These are phyloP conservation scores for Asterochloris erici DNA, from an alignment of 139 green algal genomes.

Conservation along the genomic window DNA sequence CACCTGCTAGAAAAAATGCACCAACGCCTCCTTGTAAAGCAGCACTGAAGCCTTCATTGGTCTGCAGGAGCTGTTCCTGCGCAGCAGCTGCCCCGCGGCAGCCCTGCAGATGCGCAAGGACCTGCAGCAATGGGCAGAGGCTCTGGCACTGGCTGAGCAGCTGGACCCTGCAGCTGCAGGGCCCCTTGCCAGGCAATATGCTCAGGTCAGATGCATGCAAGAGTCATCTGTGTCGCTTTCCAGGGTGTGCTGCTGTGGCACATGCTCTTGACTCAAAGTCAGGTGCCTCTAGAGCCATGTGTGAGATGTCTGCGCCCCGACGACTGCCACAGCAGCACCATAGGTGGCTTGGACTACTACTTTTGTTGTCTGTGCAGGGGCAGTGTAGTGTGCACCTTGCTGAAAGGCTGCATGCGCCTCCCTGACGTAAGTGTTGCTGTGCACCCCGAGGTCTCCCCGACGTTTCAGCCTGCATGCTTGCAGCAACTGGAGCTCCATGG, in stretches of 20 bases:
- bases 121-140: conserved; percentile 74
- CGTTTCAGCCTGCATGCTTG: neutral
- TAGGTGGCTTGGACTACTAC: no score
- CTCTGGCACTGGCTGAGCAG: conserved; percentile 64
- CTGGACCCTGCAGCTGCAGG: conserved; percentile 51
- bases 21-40: no score
- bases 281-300: no score
- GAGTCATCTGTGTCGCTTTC: no score
- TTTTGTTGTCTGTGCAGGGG: no score
- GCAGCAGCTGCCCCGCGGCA: conserved; percentile 41
- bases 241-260: no score
- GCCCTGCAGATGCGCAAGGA: conserved; percentile 76
- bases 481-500: conserved; percentile 20
- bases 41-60: neutral
- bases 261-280: no score
- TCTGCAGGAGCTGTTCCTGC: conserved; percentile 70
- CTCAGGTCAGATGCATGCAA: conserved; percentile 11
- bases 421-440: neutral
- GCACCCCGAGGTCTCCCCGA: neutral
- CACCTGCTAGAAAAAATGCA: no score
- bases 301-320: no score
- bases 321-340: no score
- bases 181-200: conserved; percentile 27
- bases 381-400: no score
- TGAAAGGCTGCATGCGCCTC: no score